A percentile compares a stretch with the other conserved stretches of the same genome.
Evolutionary conservation across 2,329 filamentous ascomycete genomes (phyloP).

Genomic region (Aureobasidium leucospermi): DNA sequence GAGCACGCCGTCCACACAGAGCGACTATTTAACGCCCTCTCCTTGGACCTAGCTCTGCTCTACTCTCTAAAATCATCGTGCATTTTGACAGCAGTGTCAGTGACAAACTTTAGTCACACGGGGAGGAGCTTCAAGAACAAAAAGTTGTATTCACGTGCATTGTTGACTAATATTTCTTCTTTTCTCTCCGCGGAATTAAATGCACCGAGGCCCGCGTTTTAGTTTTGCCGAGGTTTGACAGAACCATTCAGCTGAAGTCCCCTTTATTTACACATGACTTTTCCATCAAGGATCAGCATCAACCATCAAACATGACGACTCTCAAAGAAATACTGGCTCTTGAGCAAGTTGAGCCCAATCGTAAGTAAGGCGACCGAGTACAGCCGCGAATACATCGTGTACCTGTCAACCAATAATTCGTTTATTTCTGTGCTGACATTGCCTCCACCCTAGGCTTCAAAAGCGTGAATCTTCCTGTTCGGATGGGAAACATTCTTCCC

Average conservation of each 20-base stretch:
- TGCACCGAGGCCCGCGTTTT: neutral
- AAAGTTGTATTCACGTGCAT: neutral
- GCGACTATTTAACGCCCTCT: too few relatives aligned
- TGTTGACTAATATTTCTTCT: neutral
- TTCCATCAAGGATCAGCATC: neutral
- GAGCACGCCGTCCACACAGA: too few relatives aligned
- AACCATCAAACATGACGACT: neutral
- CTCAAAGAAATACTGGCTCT: constrained; percentile 3
- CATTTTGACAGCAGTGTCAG: too few relatives aligned
- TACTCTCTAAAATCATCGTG: too few relatives aligned
- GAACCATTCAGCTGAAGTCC: neutral
- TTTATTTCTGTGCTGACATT: too few relatives aligned
- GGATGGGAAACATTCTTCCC: constrained; percentile 28
- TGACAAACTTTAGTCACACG: too few relatives aligned
- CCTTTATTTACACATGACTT: neutral
- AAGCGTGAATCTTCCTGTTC: constrained; percentile 26
- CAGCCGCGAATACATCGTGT: too few relatives aligned
- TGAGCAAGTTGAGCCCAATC: neutral
- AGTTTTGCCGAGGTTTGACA: neutral
- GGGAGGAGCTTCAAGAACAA: too few relatives aligned
- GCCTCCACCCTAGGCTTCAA: neutral
- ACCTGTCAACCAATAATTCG: too few relatives aligned
- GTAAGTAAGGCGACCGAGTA: neutral
- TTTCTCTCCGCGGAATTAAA: neutral
- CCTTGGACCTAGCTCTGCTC: too few relatives aligned